Conservation (phyloP, 441 rosid species). For the Erysimum cheiri region DNA sequence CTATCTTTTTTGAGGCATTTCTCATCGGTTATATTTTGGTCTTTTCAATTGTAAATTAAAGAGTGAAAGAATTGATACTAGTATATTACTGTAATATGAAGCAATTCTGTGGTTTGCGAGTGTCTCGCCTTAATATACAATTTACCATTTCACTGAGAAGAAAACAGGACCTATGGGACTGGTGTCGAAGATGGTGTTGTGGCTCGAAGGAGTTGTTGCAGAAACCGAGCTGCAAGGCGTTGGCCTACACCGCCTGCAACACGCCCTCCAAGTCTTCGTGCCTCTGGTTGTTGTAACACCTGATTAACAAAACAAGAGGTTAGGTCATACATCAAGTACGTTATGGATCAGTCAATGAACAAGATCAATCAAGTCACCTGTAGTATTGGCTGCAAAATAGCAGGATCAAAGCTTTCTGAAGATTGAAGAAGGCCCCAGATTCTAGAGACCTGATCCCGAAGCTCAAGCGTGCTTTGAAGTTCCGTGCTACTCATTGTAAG, state of each 20-base stretch:
- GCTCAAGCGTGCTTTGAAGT: constrained; percentile 62
- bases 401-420: constrained; percentile 84
- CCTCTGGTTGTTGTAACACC: constrained; percentile 95
- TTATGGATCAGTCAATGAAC: not conserved
- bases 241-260: constrained; percentile 81
- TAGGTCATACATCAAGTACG: constrained; percentile 1
- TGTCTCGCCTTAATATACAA: constrained; percentile 39
- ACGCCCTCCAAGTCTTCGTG: constrained; percentile 71
- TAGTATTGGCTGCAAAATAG: constrained; percentile 74
- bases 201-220: constrained; percentile 80
- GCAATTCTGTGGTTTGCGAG: constrained; percentile 43
- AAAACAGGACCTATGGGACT: constrained; percentile 39
- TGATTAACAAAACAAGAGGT: constrained; percentile 39
- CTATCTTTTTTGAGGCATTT: not conserved
- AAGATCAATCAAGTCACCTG: constrained; percentile 55
- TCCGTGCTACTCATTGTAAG: constrained; percentile 63
- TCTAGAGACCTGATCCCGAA: constrained; percentile 77
- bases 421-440: constrained; percentile 81
- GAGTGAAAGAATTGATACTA: constrained; percentile 43
- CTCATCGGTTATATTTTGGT: constrained; percentile 10
- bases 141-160: constrained; percentile 32
- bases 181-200: constrained; percentile 62
- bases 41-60: constrained; percentile 2
- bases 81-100: constrained; percentile 33
- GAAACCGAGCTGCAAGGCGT: constrained; percentile 87